Base-by-base conservation (phyloP, 2,329 filamentous ascomycete genomes). In the Arthrobotrys musiformis region DNA sequence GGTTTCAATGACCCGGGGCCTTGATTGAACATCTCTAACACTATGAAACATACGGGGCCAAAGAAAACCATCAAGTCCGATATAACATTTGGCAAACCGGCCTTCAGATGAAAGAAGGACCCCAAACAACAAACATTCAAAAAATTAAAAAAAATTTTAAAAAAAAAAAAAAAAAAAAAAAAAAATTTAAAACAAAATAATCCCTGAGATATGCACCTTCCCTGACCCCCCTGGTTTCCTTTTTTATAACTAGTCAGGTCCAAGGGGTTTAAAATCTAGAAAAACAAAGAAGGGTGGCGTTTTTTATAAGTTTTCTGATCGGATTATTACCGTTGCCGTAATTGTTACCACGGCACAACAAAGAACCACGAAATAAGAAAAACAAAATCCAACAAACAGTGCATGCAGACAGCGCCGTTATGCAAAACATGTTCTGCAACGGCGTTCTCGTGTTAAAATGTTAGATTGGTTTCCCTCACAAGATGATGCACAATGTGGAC, bases 301-400 rank as follows among this genome's bases (percentile, higher is more conserved):
- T 3, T 24, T n/a, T 54, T n/a, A 44, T 48, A 30, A 68, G 63
- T 56, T 44, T 44, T 56, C 54, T 22, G 22, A 28, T n/a, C n/a
- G n/a, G n/a, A n/a, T n/a, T n/a, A n/a, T n/a, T n/a, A n/a, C n/a
- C n/a, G n/a, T n/a, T n/a, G 7, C 17, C 8, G 0, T n/a, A 22
- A 37, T 33, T 5, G 61, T 68, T 68, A 28, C 52, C 13, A 62
- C 44, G 63, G 63, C 52, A 48, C 70, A 76, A 76, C 70, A 76
- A 76, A 76, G 70, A 68, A 28, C 52, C 13, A 62, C 44, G 63
- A 56, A 76, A 76, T 64, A 76, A 76, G 69, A 64, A 68, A 56
- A 56, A 69, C 35, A 63, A 60, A 64, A 58, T 72, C 35, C 69
- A 72, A 72, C 69, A 72, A 26, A 28, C n/a, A n/a, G n/a, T n/a